These are phyloP conservation scores for Aspergillus hancockii DNA, from an alignment of 495 filamentous ascomycete species.

Conservation along the genomic window DNA sequence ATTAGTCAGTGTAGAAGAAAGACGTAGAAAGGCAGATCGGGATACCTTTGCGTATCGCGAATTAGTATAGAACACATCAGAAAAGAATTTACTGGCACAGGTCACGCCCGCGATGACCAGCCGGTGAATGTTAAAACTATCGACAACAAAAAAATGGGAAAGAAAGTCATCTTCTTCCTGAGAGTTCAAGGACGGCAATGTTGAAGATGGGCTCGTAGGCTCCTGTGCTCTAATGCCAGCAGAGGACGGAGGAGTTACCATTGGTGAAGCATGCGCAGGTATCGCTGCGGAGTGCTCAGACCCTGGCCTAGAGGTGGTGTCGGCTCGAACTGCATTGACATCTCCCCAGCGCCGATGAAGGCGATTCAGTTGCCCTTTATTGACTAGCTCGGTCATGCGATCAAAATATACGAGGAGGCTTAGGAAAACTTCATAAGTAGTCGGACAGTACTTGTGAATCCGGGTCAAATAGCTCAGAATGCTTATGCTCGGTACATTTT, in stretches of 20 bases:
- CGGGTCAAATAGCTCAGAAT: constrained; percentile 94
- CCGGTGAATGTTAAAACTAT: constrained; percentile 98
- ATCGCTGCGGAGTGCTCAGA: constrained; percentile 19
- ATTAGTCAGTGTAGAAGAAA: constrained; percentile 8
- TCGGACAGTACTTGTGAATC: constrained; percentile 98
- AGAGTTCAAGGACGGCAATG: constrained; percentile 37
- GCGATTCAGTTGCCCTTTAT: constrained; percentile 60
- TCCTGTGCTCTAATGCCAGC: constrained; percentile 36
- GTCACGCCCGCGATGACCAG: constrained; percentile 97
- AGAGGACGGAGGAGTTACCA: constrained; percentile 41
- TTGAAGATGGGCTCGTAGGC: constrained; percentile 31
- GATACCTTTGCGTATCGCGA: constrained; percentile 96
- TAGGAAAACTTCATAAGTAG: constrained; percentile 97
- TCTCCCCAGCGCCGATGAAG: constrained; percentile 36
- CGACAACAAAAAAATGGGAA: constrained; percentile 90
- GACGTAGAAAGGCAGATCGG: background rate
- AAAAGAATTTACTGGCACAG: constrained; percentile 99
- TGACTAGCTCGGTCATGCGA: constrained; percentile 96
- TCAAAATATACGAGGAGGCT: constrained; percentile 97
- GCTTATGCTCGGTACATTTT: constrained; percentile 96
- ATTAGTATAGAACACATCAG: constrained; percentile 99
- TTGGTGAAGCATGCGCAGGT: constrained; percentile 27
- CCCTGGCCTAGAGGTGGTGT: constrained; percentile 11
- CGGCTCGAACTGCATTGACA: constrained; percentile 15
- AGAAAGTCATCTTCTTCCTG: constrained; percentile 59